Evolutionary conservation across 139 green algal species (phyloP).

Genomic region (Ettlia oleoabundans): DNA sequence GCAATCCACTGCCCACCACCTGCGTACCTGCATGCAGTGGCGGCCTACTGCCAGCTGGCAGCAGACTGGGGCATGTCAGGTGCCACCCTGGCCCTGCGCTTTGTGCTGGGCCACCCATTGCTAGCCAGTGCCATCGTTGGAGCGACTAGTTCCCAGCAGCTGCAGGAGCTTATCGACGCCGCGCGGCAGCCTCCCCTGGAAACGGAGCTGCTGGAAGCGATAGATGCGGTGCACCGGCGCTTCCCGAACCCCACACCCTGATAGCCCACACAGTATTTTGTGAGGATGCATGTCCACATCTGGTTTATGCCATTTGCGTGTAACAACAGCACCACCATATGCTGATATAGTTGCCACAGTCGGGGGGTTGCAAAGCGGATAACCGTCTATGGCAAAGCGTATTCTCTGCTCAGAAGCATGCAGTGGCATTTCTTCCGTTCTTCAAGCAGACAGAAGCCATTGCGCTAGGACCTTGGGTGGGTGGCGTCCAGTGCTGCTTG

Average conservation of each 20-base stretch:
- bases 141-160: conserved; percentile 62
- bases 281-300: too few relatives aligned
- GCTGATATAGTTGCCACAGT: too few relatives aligned
- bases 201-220: conserved; percentile 8
- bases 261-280: too few relatives aligned
- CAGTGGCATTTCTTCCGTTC: too few relatives aligned
- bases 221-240: conserved; percentile 35
- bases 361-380: too few relatives aligned
- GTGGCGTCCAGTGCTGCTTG: background rate
- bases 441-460: too few relatives aligned
- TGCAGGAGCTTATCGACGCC: conserved; percentile 62
- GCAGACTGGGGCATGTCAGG: conserved; percentile 58
- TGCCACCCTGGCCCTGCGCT: conserved; percentile 72
- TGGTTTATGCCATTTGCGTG: too few relatives aligned
- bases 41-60: conserved; percentile 71
- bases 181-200: conserved; percentile 27
- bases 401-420: too few relatives aligned
- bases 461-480: too few relatives aligned
- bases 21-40: background rate
- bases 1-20: too few relatives aligned
- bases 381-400: too few relatives aligned
- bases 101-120: conserved; percentile 66
- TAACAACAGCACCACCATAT: too few relatives aligned
- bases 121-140: conserved; percentile 69
- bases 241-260: conserved; percentile 50